Evolutionary conservation across 1,284 basidiomycete genomes (phyloP).

Genomic region (Ustilago tritici): DNA sequence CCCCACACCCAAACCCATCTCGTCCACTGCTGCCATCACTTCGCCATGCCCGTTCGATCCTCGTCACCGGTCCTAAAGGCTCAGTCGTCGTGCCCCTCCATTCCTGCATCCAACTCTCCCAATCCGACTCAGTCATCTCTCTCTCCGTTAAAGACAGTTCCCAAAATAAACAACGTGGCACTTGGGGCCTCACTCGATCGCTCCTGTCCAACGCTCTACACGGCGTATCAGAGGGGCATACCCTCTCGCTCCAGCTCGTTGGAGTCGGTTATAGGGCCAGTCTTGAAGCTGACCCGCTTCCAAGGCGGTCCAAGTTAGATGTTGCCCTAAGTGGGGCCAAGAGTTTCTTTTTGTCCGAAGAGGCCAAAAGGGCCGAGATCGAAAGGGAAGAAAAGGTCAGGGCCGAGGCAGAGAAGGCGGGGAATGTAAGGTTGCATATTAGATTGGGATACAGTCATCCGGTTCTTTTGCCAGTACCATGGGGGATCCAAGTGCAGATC

Average conservation of each 20-base stretch:
- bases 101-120: constrained; percentile 46
- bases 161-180: constrained; percentile 81
- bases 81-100: constrained; percentile 61
- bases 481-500: constrained; percentile 61
- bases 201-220: constrained; percentile 88
- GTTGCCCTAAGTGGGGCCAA: constrained; percentile 38
- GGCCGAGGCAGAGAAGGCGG: constrained; percentile 26
- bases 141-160: constrained; percentile 80
- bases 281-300: constrained; percentile 82
- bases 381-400: constrained; percentile 20
- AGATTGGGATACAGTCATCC: constrained; percentile 87
- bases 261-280: constrained; percentile 94
- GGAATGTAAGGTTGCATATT: constrained; percentile 56
- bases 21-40: constrained; percentile 55
- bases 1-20: constrained; percentile 64
- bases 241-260: constrained; percentile 84
- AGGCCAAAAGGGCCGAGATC: constrained; percentile 50
- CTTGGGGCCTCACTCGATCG: constrained; percentile 94
- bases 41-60: constrained; percentile 54
- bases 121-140: constrained; percentile 15
- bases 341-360: constrained; percentile 51
- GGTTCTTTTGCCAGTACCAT: constrained; percentile 82
- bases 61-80: constrained; percentile 63
- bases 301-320: constrained; percentile 45
- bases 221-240: constrained; percentile 90